Conservation (phyloP, 1,139 yeast genomes). For the Saccharomyces pastorianus region DNA sequence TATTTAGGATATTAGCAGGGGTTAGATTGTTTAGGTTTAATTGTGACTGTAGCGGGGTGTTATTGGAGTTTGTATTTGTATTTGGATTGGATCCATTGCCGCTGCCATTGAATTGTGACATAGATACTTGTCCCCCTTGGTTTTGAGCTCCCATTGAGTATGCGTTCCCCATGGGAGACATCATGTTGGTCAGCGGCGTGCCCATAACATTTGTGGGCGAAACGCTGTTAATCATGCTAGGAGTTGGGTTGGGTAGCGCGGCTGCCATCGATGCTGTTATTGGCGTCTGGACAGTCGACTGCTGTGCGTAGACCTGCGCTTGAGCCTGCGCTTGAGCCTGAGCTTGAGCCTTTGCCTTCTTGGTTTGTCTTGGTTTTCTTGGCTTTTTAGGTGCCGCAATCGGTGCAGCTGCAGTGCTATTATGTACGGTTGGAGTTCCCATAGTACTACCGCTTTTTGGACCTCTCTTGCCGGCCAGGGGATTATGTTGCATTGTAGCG, state of each 20-base stretch:
- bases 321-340: constrained; percentile 5
- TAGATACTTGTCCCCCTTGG: neutral
- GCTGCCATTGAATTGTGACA: constrained; percentile 6
- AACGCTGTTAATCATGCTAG: constrained; percentile 13
- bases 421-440: neutral
- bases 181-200: constrained; percentile 19
- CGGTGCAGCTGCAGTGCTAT: constrained; percentile 1
- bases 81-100: constrained; percentile 2
- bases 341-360: constrained; percentile 14
- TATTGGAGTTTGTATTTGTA: constrained; percentile 5
- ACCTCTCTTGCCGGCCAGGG: neutral
- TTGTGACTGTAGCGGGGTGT: constrained; percentile 9
- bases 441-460: neutral
- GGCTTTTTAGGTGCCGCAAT: constrained; percentile 22
- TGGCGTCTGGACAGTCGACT: constrained; percentile 3
- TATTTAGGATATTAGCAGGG: constrained; percentile 28
- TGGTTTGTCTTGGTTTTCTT: constrained; percentile 26
- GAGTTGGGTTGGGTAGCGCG: constrained; percentile 10
- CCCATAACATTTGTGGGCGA: constrained; percentile 22
- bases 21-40: constrained; percentile 21
- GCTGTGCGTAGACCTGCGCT: constrained; percentile 2
- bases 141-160: constrained; percentile 5
- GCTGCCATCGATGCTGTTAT: constrained; percentile 1
- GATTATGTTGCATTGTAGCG: constrained; percentile 1
- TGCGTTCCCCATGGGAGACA: constrained; percentile 16